Conservation (phyloP, 352 stramenopile genomes). For the Pythium rishiriense region DNA sequence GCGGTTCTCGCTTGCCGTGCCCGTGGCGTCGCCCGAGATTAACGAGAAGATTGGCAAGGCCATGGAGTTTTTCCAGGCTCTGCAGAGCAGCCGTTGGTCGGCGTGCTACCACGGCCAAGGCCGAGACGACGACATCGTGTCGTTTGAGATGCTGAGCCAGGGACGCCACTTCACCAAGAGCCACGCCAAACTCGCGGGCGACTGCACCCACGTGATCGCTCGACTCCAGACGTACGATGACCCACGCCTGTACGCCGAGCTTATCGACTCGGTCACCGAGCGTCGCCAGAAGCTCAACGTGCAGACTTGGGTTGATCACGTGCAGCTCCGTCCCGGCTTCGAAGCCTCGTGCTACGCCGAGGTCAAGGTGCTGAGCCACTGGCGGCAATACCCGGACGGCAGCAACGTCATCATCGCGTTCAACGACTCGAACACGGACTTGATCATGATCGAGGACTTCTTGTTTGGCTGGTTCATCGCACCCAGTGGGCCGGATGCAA, state of each 20-base stretch:
- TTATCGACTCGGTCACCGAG: conserved; percentile 42
- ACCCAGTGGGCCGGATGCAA: conserved; percentile 9
- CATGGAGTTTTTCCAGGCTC: conserved; percentile 65
- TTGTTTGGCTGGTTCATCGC: conserved; percentile 38
- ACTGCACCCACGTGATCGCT: conserved; percentile 36
- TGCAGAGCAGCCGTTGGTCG: conserved; percentile 58
- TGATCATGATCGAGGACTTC: conserved; percentile 28
- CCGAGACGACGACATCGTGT: conserved; percentile 19
- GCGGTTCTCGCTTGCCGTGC: conserved; percentile 42
- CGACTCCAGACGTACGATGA: conserved; percentile 55
- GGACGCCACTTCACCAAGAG: conserved; percentile 52
- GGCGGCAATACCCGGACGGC: conserved; percentile 36
- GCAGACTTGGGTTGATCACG: conserved; percentile 43
- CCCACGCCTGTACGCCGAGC: conserved; percentile 45
- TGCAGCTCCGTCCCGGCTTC: conserved; percentile 15
- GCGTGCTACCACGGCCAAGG: conserved; percentile 20
- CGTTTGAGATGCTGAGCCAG: conserved; percentile 43
- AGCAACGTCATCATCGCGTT: conserved; percentile 34
- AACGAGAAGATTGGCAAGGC: conserved; percentile 55
- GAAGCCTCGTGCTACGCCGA: conserved; percentile 14
- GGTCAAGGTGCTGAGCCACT: conserved; percentile 32
- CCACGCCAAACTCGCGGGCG: conserved; percentile 45
- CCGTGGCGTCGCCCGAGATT: conserved; percentile 41
- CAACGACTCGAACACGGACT: conserved; percentile 26
- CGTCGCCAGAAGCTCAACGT: conserved; percentile 46